Evolutionary conservation across 106 monocot species (phyloP).

Genomic region (Ottelia alismoides): DNA sequence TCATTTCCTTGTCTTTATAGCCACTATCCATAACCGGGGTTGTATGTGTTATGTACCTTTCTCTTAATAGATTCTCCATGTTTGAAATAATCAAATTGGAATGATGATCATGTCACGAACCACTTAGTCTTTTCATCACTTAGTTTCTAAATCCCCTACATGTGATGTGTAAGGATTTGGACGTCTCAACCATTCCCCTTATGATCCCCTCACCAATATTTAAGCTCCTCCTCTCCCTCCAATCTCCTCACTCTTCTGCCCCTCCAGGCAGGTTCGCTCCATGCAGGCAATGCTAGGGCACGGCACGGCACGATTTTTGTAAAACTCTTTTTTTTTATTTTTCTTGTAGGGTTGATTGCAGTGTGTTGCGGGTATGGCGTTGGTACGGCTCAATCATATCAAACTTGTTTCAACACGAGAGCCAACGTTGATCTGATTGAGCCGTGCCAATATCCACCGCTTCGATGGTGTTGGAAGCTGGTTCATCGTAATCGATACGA

Average conservation of each 20-base stretch:
- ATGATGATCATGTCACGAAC: background rate
- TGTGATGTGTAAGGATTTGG: constrained; percentile 14
- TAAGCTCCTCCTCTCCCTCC: background rate
- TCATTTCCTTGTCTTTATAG: too few species aligned
- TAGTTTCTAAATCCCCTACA: background rate
- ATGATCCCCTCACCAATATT: background rate
- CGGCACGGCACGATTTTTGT: too few species aligned
- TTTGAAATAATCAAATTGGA: too few species aligned
- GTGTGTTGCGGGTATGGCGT: constrained; percentile 21
- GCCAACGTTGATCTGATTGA: constrained; percentile 25
- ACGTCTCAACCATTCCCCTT: constrained; percentile 13
- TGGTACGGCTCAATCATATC: constrained; percentile 33
- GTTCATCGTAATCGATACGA: too few species aligned
- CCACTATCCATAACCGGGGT: too few species aligned
- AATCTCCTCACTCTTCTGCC: background rate
- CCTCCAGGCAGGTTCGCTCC: background rate
- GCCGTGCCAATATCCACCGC: constrained; percentile 60
- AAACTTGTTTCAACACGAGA: background rate
- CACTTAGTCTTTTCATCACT: background rate
- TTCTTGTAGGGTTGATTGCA: background rate
- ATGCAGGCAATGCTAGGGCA: too few species aligned
- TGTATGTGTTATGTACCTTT: too few species aligned
- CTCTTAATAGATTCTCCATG: too few species aligned
- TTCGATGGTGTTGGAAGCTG: too few species aligned
- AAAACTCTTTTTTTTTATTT: too few species aligned